Base-by-base conservation (phyloP, 1,284 basidiomycete genomes). In the Vanrija humicola region DNA sequence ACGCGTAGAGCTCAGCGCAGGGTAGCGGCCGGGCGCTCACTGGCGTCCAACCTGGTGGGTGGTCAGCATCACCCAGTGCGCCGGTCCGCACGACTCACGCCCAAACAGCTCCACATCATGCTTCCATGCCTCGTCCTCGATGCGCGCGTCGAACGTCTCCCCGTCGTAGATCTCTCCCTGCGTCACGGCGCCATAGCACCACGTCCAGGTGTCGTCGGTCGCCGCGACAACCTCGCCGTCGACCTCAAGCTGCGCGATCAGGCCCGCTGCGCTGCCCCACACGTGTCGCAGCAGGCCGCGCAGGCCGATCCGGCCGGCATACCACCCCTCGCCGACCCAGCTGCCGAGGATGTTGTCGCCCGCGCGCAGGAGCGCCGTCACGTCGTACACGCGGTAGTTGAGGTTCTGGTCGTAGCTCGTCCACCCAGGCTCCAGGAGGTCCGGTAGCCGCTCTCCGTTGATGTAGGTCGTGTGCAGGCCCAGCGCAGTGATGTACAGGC, bases 371-470 rank as follows among this genome's bases (percentile, higher is more conserved):
- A 56, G 38, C n/a, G 34, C n/a, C 0, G 56, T 50, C 12, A 69
- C 53, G 43, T 67, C 67, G 45, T 61, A 59, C 1, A 57, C 59
- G 43, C 63, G 64, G 39, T 64, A 66, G 26, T 54, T 43, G 7
- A 67, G 49, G 9, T 54, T 59, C 38, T 59, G 51, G 8, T 52
- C 34, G 50, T 69, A 69, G 25, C 50, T 54, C 14, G 58, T 59
- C 67, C 67, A 69, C 19, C 67, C 67, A 2, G 67, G 67, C 1
- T 62, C 59, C 3, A 67, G 51, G 12, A 61, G 18, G 18, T 69
- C 54, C 26, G 62, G 54, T 4, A 69, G 52, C 7, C 50, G 55
- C 3, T 47, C 23, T n/a, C 65, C 67, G 55, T 69, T 69, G 38
- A 67, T 23, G 16, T 58, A 50, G 8, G 59, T 15, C 48, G 65